Percentiles rank a stretch among this genome's conserved stretches.
Evolutionary conservation across 208 protist genomes (phyloP).

Genomic region (Crithidia fasciculata): DNA sequence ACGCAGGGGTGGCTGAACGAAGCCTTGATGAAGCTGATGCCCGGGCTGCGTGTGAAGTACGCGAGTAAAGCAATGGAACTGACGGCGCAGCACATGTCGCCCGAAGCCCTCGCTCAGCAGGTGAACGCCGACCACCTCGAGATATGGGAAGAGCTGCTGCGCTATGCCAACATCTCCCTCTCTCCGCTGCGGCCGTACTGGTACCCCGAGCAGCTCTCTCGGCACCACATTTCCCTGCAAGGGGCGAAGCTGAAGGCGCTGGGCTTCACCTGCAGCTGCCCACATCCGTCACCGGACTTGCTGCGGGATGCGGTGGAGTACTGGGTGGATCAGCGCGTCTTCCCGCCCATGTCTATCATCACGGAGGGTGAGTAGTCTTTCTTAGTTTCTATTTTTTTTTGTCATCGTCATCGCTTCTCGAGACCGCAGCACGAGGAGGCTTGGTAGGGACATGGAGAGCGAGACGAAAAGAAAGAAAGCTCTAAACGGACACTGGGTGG

Average conservation of each 20-base stretch:
- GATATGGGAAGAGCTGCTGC: slow-evolving; percentile 88
- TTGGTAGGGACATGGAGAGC: too few species aligned
- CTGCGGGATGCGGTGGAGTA: slow-evolving; percentile 41
- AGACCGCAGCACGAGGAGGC: too few species aligned
- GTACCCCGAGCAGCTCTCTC: slow-evolving; percentile 89
- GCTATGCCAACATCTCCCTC: slow-evolving; percentile 58
- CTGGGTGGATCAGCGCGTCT: slow-evolving; percentile 33
- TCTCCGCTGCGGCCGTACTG: slow-evolving; percentile 92
- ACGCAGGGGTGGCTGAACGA: slow-evolving; percentile 85
- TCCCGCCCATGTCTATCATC: slow-evolving; percentile 27
- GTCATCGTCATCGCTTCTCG: too few species aligned
- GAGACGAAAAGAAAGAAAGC: too few species aligned
- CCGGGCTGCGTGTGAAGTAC: slow-evolving; percentile 2
- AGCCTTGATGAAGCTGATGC: slow-evolving; percentile 82
- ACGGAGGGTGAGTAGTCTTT: background rate
- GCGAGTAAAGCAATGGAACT: slow-evolving; percentile 1
- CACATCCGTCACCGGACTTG: slow-evolving; percentile 38
- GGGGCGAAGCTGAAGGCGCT: slow-evolving; percentile 57
- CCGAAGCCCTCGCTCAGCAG: slow-evolving; percentile 80
- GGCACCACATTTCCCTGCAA: slow-evolving; percentile 82
- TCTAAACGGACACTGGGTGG: too few species aligned
- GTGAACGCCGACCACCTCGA: slow-evolving; percentile 64
- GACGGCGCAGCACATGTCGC: slow-evolving; percentile 54
- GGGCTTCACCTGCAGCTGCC: slow-evolving; percentile 50
- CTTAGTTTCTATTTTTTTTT: slow-evolving; percentile 8